Base-by-base conservation (phyloP, 352 stramenopile species). In the Phytophthora palmivora region DNA sequence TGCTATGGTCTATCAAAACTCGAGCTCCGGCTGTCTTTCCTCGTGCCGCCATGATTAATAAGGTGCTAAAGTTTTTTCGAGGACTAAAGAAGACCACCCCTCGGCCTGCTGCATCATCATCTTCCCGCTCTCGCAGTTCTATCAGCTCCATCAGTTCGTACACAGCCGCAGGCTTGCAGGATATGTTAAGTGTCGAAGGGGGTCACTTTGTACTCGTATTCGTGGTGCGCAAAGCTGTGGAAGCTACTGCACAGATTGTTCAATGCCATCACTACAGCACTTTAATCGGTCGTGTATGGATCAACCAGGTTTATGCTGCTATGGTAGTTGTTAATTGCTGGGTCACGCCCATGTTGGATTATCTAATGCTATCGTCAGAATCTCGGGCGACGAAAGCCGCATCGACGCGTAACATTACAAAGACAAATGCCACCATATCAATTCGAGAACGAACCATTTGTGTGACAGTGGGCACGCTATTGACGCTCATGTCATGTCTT, bases 191-290 rank as follows among this genome's bases (percentile, higher is more conserved):
- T 32, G 51, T 74, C 10, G 58, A 74, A 42, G 44, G 65, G 30
- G 45, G 41, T 4, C 43, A 67, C 34, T 73, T 73, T 21, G 50
- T 39, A 8, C 11, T 58, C 2, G 33, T 70, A 3, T 70, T 70
- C n/a, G 42, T 66, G 9, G 1, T 62, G 6, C 52, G 47, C 9
- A 60, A 74, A 26, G 42, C 42, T 46, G 51, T 42, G 0, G 63
- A 72, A 16, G 37, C 16, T 10, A 48, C 14, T 16, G 34, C 65
- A 2, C 76, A 87, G 41, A 77, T 70, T 0, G 45, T 79, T 1
- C 74, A 87, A 37, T 74, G 79, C 5, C 77, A 84, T 37, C 64
- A 52, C 12, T 72, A 65, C 18, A 87, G 77, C 18, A 34, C 72
- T 0, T 54, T 76, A 11, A 74, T 86, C 30, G 56, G 77, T 4